phyloP scores from a whole-genome alignment of 2,329 filamentous ascomycete species.

The Aspergillus alliaceus region DNA sequence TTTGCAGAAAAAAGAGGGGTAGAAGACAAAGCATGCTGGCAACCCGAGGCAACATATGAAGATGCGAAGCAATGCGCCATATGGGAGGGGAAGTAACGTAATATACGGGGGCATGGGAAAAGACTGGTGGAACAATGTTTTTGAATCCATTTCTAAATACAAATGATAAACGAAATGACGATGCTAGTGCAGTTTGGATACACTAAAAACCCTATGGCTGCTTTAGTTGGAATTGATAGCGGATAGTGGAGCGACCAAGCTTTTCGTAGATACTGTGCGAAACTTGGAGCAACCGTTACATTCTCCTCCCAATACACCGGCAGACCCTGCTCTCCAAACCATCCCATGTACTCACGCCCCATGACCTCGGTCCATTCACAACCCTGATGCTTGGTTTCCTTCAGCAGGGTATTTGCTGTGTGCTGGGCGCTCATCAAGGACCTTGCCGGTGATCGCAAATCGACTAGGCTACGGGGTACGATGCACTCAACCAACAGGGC shows the following conservation, averaged over 20 bases:
- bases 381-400: conserved; percentile 2
- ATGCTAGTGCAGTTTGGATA: conserved; percentile 20
- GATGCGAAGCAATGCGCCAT: too few species aligned
- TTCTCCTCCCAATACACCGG: background rate
- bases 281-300: background rate
- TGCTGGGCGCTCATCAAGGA: background rate
- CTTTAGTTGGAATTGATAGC: background rate
- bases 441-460: conserved; percentile 6
- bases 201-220: conserved; percentile 14
- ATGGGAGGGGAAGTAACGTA: too few species aligned
- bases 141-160: conserved; percentile 11
- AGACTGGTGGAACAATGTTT: background rate
- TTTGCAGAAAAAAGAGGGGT: conserved; percentile 2
- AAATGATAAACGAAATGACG: conserved; percentile 8
- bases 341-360: background rate
- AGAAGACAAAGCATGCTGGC: background rate
- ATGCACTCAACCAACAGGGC: conserved; percentile 69
- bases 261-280: background rate
- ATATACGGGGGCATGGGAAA: background rate
- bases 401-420: background rate
- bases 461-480: background rate
- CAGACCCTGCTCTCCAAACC: background rate
- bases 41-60: conserved; percentile 10
- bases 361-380: background rate
- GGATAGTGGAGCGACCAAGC: conserved; percentile 1